Percentiles rank a stretch among this genome's conserved stretches.
Evolutionary conservation across 1,139 yeast species (phyloP).

Genomic region (Wickerhamiella infanticola): DNA sequence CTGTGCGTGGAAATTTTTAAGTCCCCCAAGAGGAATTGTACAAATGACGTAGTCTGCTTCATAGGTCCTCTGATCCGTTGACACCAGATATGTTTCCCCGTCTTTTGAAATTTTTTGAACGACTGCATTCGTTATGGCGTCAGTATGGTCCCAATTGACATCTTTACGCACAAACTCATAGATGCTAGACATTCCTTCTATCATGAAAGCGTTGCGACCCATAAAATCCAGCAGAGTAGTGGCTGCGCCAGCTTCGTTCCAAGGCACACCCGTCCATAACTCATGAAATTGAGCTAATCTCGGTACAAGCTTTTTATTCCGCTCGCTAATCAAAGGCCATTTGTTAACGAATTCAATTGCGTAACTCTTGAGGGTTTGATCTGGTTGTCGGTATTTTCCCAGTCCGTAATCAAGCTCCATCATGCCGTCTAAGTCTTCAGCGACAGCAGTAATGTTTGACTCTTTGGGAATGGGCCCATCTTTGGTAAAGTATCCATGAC

Average conservation of each 20-base stretch:
- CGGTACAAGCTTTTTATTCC: conserved; percentile 8
- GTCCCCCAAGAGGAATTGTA: conserved; percentile 59
- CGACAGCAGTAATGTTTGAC: background rate
- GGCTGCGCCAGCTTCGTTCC: conserved; percentile 8
- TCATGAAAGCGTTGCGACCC: conserved; percentile 11
- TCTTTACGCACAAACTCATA: conserved; percentile 6
- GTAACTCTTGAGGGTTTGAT: conserved; percentile 1
- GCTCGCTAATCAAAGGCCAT: conserved; percentile 1
- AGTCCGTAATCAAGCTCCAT: conserved; percentile 3
- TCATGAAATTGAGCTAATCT: conserved; percentile 3
- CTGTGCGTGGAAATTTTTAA: conserved; percentile 16
- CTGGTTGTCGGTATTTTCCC: conserved; percentile 4
- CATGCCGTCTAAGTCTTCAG: conserved; percentile 2
- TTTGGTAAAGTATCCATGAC: conserved; percentile 20
- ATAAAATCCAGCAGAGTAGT: conserved; percentile 3
- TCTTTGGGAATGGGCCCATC: conserved; percentile 21
- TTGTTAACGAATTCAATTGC: background rate
- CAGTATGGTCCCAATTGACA: conserved; percentile 4
- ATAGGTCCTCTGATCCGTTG: background rate
- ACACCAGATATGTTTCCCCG: background rate
- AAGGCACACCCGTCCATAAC: conserved; percentile 8
- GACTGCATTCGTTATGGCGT: background rate
- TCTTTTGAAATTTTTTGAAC: background rate
- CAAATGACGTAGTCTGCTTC: conserved; percentile 38
- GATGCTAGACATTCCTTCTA: conserved; percentile 7